Percentiles rank a stretch among this genome's conserved stretches.
phyloP scores from a whole-genome alignment of 257 asterid genomes.

The Gentiana macrophylla region DNA sequence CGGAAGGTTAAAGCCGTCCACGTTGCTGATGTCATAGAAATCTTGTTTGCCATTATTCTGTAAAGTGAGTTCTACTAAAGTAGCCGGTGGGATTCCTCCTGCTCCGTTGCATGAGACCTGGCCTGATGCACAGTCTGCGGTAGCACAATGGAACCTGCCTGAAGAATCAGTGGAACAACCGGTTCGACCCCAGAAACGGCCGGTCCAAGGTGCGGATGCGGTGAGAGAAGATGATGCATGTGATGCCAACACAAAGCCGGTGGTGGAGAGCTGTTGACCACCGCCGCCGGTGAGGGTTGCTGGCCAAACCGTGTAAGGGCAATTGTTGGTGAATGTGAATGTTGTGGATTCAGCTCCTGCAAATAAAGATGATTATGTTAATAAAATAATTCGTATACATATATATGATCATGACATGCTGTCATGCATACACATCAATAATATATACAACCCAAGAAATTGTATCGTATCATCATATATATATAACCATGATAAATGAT shows the following conservation, averaged over 20 bases:
- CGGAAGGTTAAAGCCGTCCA: constrained; percentile 65
- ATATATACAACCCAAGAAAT: too few relatives aligned
- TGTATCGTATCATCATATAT: too few relatives aligned
- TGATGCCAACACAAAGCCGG: constrained; percentile 34
- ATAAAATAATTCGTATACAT: too few relatives aligned
- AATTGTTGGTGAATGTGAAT: constrained; percentile 32
- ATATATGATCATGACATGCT: too few relatives aligned
- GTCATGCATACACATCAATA: too few relatives aligned
- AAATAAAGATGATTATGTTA: too few relatives aligned
- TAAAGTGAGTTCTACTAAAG: constrained; percentile 13
- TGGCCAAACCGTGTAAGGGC: constrained; percentile 41
- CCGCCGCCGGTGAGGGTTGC: constrained; percentile 36
- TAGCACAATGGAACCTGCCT: constrained; percentile 24
- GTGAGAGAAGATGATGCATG: constrained; percentile 10
- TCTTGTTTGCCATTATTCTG: constrained; percentile 1
- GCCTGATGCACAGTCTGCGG: constrained; percentile 36
- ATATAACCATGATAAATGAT: too few relatives aligned
- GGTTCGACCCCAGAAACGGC: constrained; percentile 42
- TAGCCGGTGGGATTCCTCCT: constrained; percentile 13
- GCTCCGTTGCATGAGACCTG: constrained; percentile 9
- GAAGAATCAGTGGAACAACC: constrained; percentile 15
- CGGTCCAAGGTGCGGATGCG: constrained; percentile 34
- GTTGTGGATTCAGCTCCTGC: constrained; percentile 22
- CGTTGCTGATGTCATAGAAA: constrained; percentile 17
- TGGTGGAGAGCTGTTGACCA: not conserved